A percentile compares a stretch with the other conserved stretches of the same genome.
These are phyloP conservation scores for Tetraselmis chui DNA, from an alignment of 139 green algal genomes.

Conservation along the genomic window DNA sequence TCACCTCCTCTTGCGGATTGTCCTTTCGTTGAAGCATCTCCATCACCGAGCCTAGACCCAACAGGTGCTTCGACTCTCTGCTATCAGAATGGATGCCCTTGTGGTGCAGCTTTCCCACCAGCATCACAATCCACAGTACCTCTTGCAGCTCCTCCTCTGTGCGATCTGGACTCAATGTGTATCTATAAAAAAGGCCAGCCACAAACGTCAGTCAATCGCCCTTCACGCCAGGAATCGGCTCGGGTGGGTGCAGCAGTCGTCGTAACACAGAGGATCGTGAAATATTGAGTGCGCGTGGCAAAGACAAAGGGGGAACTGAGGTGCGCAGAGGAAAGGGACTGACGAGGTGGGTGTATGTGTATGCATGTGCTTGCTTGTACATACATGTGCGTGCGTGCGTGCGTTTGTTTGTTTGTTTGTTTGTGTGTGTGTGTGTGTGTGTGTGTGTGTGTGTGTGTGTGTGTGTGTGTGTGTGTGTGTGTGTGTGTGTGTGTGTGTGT, in stretches of 20 bases:
- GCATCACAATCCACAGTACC: not conserved
- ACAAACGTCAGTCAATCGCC: too few species aligned
- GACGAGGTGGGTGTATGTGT: not conserved
- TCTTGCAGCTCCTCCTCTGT: not conserved
- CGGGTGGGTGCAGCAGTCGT: too few species aligned
- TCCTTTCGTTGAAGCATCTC: not conserved
- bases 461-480: too few species aligned
- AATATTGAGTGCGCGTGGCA: too few species aligned
- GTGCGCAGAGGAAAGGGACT: not conserved
- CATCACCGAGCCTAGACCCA: not conserved
- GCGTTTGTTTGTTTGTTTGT: not conserved
- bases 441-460: too few species aligned
- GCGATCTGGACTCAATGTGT: not conserved
- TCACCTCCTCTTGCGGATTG: not conserved
- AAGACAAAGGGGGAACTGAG: not conserved
- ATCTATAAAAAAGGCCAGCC: not conserved
- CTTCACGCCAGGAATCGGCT: too few species aligned
- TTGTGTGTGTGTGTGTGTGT: too few species aligned
- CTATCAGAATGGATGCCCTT: not conserved
- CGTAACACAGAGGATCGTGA: too few species aligned
- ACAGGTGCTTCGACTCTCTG: not conserved
- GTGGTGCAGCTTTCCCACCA: not conserved
- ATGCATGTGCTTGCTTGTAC: not conserved
- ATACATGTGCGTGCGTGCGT: not conserved
- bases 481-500: too few species aligned